Evolutionary conservation across 2,329 filamentous ascomycete genomes (phyloP), one percentile per base, ranked within the genome.

Genomic region (Ascosphaera apis): DNA sequence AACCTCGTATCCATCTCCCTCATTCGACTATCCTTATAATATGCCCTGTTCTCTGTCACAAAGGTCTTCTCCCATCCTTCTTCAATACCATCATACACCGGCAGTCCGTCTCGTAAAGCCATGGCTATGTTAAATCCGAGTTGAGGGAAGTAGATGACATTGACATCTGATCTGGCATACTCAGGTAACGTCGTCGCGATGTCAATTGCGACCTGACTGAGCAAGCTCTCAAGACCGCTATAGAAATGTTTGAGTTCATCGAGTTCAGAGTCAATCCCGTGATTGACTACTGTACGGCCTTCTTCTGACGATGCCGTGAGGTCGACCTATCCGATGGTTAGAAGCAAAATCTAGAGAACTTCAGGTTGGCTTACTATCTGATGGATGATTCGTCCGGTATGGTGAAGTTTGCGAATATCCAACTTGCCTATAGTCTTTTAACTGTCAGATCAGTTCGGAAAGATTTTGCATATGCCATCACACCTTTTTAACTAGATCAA

Each of bases 91-190:
- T 71, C 64, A 43, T 76, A 84, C 8, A 67, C 58, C 0, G 69
- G 66, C 33, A 63, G 57, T 0, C 70, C 69, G 11, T 62, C 56
- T 44, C 82, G 68, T 3, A 74, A 53, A 2, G 66, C 66, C 12
- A 91, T 72, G 0, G 76, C 72, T 2, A 83, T 78, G 27, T 93
- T 66, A 49, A 93, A 98, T 0, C 88, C 88, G 27, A 93, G 69
- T 47, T 92, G 83, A 0, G 84, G 86, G 41, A 91, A 77, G 51
- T 88, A 92, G 13, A 88, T 76, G 42, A 91, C 91, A 37, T 84
- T 84, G 23, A 76, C 52, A 9, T 63, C 58, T 15, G 62, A 56
- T 1, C 67, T 53, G 3, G 56, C 39, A 13, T 65, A 61, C 40
- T 66, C 61, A 1, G 83, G 76, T 15, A 88, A 59, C 1, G 64